Conservation (phyloP, 768 basidiomycete genomes). For the Trametes sanguinea region DNA sequence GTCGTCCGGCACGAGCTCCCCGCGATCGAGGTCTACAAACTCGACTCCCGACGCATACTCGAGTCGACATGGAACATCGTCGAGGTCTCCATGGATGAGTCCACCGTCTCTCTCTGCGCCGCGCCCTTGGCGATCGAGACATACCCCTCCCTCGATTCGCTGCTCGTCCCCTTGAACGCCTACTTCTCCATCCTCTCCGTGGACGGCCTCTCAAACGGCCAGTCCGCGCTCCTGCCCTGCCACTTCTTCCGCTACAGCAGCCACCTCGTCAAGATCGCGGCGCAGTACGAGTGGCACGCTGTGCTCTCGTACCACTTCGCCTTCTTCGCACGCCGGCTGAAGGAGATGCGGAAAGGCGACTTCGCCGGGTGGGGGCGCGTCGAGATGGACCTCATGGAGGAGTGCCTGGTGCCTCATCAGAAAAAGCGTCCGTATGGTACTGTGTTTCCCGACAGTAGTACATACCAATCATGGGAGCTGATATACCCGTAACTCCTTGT, state of each 20-base stretch:
- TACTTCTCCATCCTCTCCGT: conserved; percentile 34
- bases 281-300: conserved; percentile 34
- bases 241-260: conserved; percentile 35
- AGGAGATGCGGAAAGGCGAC: conserved; percentile 33
- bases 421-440: conserved; percentile 25
- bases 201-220: conserved; percentile 28
- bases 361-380: conserved; percentile 32
- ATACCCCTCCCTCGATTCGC: conserved; percentile 31
- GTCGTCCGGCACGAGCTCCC: conserved; percentile 30
- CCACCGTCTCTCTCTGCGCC: conserved; percentile 23
- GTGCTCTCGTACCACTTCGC: conserved; percentile 33
- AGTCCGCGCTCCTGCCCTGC: conserved; percentile 27
- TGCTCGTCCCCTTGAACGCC: conserved; percentile 32
- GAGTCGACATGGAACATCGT: conserved; percentile 33
- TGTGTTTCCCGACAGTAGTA: conserved; percentile 14
- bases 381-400: conserved; percentile 35
- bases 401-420: conserved; percentile 31
- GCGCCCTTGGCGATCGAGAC: conserved; percentile 29
- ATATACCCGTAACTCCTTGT: conserved; percentile 9
- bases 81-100: conserved; percentile 30
- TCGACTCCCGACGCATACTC: conserved; percentile 34
- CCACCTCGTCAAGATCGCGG: conserved; percentile 33
- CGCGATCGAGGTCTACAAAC: conserved; percentile 33
- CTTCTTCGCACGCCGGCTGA: conserved; percentile 30
- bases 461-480: conserved; percentile 21